Base-by-base conservation (phyloP, 192 early-diverging fungal genomes). In the Neocallimastix lanati region DNA sequence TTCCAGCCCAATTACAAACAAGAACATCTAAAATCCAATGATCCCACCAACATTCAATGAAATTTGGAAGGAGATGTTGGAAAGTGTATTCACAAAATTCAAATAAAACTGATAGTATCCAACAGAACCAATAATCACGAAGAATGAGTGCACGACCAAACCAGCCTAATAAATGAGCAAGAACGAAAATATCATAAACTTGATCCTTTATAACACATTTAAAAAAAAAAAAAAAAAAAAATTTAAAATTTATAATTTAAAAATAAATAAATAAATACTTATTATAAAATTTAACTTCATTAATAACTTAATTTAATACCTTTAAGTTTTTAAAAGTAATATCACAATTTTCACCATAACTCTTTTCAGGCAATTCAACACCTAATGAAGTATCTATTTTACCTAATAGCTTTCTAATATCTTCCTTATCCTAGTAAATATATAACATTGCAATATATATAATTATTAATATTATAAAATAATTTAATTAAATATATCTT, bases 11-110 rank as follows among this genome's bases (percentile, higher is more conserved):
- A 82, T 98, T 98, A 83, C 95, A 95, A 12, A 92, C 78, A 25
- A 96, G 83, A 25, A 98, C 94, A 86, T 98, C 96, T 78, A 98
- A 83, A 78, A 98, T 92, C 96, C 96, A 98, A 84, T 98, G 95
- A 88, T 98, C 95, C 96, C 96, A 98, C 96, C 96, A 98, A 83
- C 96, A 98, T 88, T 98, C 96, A 79, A 93, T 93, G 87, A 98
- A 98, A 85, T 98, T 98, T 78, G 93, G 93, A 82, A 98, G 87
- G 82, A 97, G 96, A 85, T 98, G 96, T 80, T 92, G 88, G 76
- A 98, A 87, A 77, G 95, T 93, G 85, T 98, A 98, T 82, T 98
- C 96, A 88, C 94, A 90, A 29, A 97, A 86, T 85, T 98, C 96
- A 86, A 98, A 98, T 84, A 94, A 90, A 77, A 98, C 83, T 0